Evolutionary conservation across 108 stramenopile genomes (phyloP).

Genomic region (Nannochloropsis gaditana): DNA sequence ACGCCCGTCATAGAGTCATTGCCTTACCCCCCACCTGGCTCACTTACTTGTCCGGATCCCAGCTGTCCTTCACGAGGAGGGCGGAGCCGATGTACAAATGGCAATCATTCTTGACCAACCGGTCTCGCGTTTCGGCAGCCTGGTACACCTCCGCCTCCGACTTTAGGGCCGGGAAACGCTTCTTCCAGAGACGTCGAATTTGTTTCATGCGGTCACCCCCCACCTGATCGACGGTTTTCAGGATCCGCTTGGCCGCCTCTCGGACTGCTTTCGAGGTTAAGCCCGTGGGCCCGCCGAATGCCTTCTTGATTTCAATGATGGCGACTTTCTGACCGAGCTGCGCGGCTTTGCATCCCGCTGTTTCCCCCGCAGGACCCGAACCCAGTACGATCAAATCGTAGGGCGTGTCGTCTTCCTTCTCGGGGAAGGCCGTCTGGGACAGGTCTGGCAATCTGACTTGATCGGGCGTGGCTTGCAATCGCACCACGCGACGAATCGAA

Average conservation of each 20-base stretch:
- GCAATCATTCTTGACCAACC: conserved; percentile 31
- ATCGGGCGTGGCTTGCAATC: background rate
- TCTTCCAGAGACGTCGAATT: conserved; percentile 38
- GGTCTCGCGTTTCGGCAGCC: conserved; percentile 37
- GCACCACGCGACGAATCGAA: background rate
- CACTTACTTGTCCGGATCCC: background rate
- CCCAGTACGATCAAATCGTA: conserved; percentile 48
- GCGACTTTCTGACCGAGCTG: conserved; percentile 47
- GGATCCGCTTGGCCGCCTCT: conserved; percentile 51
- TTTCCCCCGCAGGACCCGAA: conserved; percentile 46
- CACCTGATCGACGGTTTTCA: conserved; percentile 30
- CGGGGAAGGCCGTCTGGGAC: conserved; percentile 34
- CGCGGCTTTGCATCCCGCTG: conserved; percentile 40
- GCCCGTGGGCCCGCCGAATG: conserved; percentile 52
- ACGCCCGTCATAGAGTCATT: background rate
- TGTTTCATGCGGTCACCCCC: conserved; percentile 44
- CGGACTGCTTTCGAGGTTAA: conserved; percentile 49
- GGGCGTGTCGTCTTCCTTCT: conserved; percentile 21
- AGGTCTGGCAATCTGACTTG: conserved; percentile 1
- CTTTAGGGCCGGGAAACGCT: conserved; percentile 35
- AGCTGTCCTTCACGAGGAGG: conserved; percentile 18
- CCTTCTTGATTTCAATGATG: conserved; percentile 49
- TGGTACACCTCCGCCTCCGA: conserved; percentile 45
- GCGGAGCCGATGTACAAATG: conserved; percentile 44
- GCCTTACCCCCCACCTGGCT: background rate